These are phyloP conservation scores for Phytopythium boreale DNA, from an alignment of 352 stramenopile species.

Conservation along the genomic window DNA sequence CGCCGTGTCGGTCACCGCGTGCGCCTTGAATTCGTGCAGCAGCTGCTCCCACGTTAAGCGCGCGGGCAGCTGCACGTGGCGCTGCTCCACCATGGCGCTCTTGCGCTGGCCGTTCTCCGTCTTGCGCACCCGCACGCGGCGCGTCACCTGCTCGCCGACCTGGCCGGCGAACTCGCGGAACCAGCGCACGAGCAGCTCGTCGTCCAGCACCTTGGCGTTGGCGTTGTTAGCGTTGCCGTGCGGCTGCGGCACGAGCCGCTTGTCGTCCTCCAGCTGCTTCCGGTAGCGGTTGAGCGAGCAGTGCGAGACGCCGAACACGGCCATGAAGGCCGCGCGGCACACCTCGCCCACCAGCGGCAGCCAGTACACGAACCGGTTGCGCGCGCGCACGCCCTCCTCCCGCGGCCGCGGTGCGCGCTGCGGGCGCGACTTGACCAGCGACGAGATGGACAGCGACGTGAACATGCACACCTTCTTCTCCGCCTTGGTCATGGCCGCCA, in stretches of 20 bases:
- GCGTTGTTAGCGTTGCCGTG: slow-evolving; percentile 6
- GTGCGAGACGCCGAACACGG: slow-evolving; percentile 6
- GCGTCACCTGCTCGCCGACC: neutral
- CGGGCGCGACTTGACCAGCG: neutral
- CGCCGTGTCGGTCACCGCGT: neutral
- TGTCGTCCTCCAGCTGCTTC: neutral
- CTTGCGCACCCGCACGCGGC: neutral
- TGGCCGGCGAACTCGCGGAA: neutral
- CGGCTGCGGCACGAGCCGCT: slow-evolving; percentile 1
- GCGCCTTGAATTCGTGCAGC: neutral
- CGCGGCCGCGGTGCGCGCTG: slow-evolving; percentile 5
- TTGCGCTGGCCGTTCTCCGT: neutral
- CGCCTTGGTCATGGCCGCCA: slow-evolving; percentile 7
- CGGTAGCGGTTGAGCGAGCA: slow-evolving; percentile 9
- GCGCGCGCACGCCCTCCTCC: neutral
- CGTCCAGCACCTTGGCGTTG: slow-evolving; percentile 9
- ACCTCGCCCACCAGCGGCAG: slow-evolving; percentile 10
- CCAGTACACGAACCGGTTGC: slow-evolving; percentile 9
- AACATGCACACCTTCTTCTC: slow-evolving; percentile 5
- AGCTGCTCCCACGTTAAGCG: slow-evolving; percentile 8
- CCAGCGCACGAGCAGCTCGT: slow-evolving; percentile 4
- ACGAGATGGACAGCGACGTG: slow-evolving; percentile 8
- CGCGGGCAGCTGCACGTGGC: slow-evolving; percentile 1
- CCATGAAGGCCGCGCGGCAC: slow-evolving; percentile 9
- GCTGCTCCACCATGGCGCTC: neutral